phyloP scores from a whole-genome alignment of 805 yeast species.

The Ogataea sp. region DNA sequence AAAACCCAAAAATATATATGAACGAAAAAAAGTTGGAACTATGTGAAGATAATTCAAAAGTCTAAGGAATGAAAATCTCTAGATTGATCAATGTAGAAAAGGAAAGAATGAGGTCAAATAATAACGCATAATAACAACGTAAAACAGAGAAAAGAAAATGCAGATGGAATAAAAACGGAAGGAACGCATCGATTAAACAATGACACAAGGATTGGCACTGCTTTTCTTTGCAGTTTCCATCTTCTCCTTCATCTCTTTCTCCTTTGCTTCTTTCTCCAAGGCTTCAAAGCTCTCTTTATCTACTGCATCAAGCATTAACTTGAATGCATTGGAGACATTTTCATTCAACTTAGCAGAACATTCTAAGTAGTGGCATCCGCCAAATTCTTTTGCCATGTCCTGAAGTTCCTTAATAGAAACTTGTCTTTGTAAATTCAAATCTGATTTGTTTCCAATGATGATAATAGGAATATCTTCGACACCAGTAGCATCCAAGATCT shows the following conservation, averaged over 20 bases:
- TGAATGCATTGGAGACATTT: conserved; percentile 46
- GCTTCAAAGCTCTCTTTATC: conserved; percentile 26
- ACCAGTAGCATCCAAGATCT: conserved; percentile 63
- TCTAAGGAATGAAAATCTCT: too few species aligned
- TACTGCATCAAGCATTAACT: conserved; percentile 49
- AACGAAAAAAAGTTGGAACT: too few species aligned
- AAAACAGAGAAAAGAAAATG: too few species aligned
- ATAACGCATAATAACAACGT: too few species aligned
- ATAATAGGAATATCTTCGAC: conserved; percentile 40
- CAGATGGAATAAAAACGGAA: too few species aligned
- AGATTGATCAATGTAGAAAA: too few species aligned
- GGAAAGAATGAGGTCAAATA: too few species aligned
- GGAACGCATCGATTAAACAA: too few species aligned
- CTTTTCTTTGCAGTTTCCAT: too few species aligned
- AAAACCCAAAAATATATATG: too few species aligned
- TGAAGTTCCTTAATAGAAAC: conserved; percentile 47
- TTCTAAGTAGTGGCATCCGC: conserved; percentile 35
- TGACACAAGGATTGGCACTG: not conserved
- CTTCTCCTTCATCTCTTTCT: not conserved
- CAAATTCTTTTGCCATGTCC: conserved; percentile 33
- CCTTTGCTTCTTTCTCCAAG: not conserved
- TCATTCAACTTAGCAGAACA: conserved; percentile 40
- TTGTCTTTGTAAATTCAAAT: conserved; percentile 48
- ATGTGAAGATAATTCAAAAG: too few species aligned
- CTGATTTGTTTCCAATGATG: conserved; percentile 43